Conservation (phyloP, 345 rosid species). For the Murraya koenigii region DNA sequence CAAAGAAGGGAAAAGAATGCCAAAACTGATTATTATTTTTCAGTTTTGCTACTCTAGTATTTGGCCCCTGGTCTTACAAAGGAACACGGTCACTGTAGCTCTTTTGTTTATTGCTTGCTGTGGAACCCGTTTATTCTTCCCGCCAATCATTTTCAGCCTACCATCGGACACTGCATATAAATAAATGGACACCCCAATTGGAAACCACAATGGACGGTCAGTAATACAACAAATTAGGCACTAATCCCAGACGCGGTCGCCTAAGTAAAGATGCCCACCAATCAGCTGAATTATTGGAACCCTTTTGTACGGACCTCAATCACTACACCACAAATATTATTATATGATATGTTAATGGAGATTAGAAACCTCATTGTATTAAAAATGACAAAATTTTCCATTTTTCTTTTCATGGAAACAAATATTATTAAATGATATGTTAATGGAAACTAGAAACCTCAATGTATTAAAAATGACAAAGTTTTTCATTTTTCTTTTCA, state of each 20-base stretch:
- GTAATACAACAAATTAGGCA: background rate
- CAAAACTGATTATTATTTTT: background rate
- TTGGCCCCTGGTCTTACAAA: background rate
- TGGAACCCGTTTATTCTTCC: background rate
- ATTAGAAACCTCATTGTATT: background rate
- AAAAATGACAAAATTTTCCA: background rate
- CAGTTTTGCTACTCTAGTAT: background rate
- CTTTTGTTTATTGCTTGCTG: background rate
- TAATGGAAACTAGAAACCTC: background rate
- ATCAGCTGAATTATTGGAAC: slow-evolving; percentile 9
- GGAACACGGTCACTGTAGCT: slow-evolving; percentile 41
- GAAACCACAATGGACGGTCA: background rate
- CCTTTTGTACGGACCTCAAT: background rate
- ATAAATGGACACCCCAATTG: background rate
- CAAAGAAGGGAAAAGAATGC: background rate
- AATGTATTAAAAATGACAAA: background rate
- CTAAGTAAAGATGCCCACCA: background rate
- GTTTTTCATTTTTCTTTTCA: background rate
- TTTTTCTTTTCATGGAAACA: background rate
- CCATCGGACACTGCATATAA: background rate
- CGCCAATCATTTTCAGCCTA: background rate
- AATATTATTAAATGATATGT: background rate
- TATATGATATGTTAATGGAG: background rate
- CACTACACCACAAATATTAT: background rate
- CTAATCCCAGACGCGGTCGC: background rate